Evolutionary conservation across 1,284 basidiomycete species (phyloP).

Genomic region (Ganoderma sp.): DNA sequence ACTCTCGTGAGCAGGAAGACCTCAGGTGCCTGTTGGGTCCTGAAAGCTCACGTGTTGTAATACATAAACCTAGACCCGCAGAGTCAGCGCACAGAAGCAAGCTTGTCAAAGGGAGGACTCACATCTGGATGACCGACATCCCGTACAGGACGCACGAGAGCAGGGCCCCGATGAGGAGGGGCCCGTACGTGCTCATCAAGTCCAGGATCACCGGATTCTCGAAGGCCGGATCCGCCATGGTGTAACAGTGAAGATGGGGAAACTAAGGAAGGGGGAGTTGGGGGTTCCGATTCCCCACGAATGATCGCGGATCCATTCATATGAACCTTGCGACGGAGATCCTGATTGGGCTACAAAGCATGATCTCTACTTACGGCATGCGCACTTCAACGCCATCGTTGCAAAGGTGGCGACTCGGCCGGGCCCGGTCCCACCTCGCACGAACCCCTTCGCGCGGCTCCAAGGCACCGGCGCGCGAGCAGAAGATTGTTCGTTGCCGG

Average conservation of each 20-base stretch:
- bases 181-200: constrained; percentile 6
- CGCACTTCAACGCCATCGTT: not conserved
- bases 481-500: too few relatives aligned
- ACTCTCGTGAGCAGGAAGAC: not conserved
- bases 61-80: not conserved
- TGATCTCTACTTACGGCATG: not conserved
- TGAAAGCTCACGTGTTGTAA: constrained; percentile 1
- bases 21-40: not conserved
- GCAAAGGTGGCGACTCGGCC: too few relatives aligned
- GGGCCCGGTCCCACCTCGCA: too few relatives aligned
- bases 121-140: constrained; percentile 9
- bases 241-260: not conserved
- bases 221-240: not conserved
- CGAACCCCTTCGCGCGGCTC: too few relatives aligned
- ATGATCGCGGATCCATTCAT: not conserved
- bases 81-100: not conserved
- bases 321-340: not conserved
- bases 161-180: constrained; percentile 8
- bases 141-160: constrained; percentile 3
- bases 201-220: constrained; percentile 4
- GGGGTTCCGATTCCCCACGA: not conserved
- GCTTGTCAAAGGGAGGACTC: not conserved
- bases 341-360: not conserved
- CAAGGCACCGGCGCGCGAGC: too few relatives aligned
- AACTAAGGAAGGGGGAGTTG: not conserved